These are phyloP conservation scores for Trapa incisa DNA, from an alignment of 345 rosid species.

Conservation along the genomic window DNA sequence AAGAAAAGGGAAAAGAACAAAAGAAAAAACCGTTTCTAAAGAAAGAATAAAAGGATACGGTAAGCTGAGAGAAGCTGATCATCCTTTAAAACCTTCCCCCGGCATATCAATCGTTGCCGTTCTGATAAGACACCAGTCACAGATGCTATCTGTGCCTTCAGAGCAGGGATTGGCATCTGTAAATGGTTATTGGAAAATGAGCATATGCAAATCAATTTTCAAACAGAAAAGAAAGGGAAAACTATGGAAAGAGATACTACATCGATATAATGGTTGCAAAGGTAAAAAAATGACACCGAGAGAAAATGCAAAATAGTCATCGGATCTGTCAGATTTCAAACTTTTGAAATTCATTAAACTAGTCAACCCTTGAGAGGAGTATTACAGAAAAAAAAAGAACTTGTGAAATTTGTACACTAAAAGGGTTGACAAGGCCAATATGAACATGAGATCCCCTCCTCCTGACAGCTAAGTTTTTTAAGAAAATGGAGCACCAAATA, in stretches of 20 bases:
- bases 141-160: conserved; percentile 72
- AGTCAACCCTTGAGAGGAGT: background rate
- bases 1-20: background rate
- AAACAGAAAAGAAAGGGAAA: background rate
- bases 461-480: background rate
- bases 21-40: no score
- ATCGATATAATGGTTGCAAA: background rate
- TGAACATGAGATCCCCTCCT: background rate
- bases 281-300: background rate
- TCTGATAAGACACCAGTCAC: conserved; percentile 62
- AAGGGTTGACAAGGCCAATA: background rate
- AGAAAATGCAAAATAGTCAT: background rate
- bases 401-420: background rate
- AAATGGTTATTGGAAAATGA: background rate
- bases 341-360: background rate
- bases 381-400: background rate
- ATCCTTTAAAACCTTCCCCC: conserved; percentile 67
- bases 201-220: background rate
- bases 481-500: background rate
- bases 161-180: conserved; percentile 59
- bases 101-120: conserved; percentile 67
- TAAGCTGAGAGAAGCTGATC: conserved; percentile 78
- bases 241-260: background rate
- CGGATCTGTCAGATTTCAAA: background rate
- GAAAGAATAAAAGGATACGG: conserved; percentile 40